phyloP scores from a whole-genome alignment of 1,284 basidiomycete species.

The Cutaneotrichosporon sp. region DNA sequence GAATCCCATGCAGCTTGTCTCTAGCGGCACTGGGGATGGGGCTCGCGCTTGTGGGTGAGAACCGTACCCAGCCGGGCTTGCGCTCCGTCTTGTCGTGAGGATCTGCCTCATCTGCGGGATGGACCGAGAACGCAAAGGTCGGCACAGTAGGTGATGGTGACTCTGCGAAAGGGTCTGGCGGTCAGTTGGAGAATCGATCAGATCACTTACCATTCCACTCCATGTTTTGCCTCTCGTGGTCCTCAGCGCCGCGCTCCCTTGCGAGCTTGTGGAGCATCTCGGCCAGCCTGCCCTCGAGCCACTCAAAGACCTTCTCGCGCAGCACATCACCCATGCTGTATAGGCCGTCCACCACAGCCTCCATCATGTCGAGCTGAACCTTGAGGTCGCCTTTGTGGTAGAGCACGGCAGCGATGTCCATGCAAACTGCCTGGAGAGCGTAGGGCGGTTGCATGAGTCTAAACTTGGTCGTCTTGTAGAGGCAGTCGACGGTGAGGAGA shows the following conservation, averaged over 20 bases:
- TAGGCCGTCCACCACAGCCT: conserved; percentile 39
- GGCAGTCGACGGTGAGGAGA: conserved; percentile 34
- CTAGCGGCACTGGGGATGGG: conserved; percentile 17
- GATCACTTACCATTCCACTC: conserved; percentile 17
- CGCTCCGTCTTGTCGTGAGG: neutral
- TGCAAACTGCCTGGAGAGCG: conserved; percentile 44
- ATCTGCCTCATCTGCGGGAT: conserved; percentile 7
- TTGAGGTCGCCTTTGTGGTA: conserved; percentile 52
- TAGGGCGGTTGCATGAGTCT: conserved; percentile 40
- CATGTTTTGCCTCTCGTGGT: neutral
- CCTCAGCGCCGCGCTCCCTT: conserved; percentile 13
- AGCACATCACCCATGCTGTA: conserved; percentile 50
- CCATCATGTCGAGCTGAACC: conserved; percentile 47
- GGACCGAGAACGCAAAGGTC: conserved; percentile 26
- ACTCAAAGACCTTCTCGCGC: conserved; percentile 54
- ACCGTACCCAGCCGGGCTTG: conserved; percentile 35
- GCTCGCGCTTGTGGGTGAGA: conserved; percentile 26
- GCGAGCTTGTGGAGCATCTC: conserved; percentile 32
- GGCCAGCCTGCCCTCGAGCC: conserved; percentile 51
- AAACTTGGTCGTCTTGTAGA: conserved; percentile 33
- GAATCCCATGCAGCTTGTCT: conserved; percentile 28
- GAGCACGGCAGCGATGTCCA: conserved; percentile 51
- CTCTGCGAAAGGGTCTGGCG: conserved; percentile 19
- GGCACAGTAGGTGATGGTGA: conserved; percentile 12
- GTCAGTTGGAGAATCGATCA: neutral